Percentiles rank a stretch among this genome's conserved stretches.
phyloP scores from a whole-genome alignment of 768 basidiomycete genomes.

The Tephrocybe sp. region DNA sequence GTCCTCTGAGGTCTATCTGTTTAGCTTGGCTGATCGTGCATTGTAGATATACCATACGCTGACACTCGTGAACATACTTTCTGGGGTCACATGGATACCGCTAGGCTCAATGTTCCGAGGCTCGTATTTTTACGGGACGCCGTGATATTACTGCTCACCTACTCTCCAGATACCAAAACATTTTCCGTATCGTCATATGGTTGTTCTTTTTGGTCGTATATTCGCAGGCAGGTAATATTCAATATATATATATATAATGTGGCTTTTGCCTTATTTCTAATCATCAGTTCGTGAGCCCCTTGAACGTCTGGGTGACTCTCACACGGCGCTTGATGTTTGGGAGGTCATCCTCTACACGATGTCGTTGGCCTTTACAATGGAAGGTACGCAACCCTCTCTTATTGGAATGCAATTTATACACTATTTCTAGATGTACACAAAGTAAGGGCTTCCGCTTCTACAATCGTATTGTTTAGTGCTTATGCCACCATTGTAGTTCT shows the following conservation, averaged over 20 bases:
- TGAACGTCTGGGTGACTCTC: conserved; percentile 61
- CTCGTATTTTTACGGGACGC: neutral
- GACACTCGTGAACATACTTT: conserved; percentile 54
- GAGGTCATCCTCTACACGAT: conserved; percentile 80
- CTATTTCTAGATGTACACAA: conserved; percentile 53
- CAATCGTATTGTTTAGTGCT: neutral
- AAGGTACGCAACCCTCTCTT: conserved; percentile 54
- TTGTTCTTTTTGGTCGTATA: conserved; percentile 76
- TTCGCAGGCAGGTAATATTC: conserved; percentile 72
- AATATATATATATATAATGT: neutral
- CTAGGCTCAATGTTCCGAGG: conserved; percentile 81
- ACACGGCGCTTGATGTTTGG: conserved; percentile 68
- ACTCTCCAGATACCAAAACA: conserved; percentile 73
- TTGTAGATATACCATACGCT: conserved; percentile 66
- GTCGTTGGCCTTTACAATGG: conserved; percentile 73
- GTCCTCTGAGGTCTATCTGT: conserved; percentile 15
- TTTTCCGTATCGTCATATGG: conserved; percentile 78
- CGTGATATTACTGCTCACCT: conserved; percentile 1
- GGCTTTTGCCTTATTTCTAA: conserved; percentile 6
- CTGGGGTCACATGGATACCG: conserved; percentile 73
- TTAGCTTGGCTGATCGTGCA: neutral
- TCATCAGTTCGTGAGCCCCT: conserved; percentile 71
- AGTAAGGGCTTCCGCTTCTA: conserved; percentile 33
- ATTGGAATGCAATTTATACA: neutral
- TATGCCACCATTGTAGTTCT: conserved; percentile 46